A percentile compares a stretch with the other conserved stretches of the same genome.
Evolutionary conservation across 2,329 filamentous ascomycete species (phyloP).

Genomic region (Scleromitrula shiraiana): DNA sequence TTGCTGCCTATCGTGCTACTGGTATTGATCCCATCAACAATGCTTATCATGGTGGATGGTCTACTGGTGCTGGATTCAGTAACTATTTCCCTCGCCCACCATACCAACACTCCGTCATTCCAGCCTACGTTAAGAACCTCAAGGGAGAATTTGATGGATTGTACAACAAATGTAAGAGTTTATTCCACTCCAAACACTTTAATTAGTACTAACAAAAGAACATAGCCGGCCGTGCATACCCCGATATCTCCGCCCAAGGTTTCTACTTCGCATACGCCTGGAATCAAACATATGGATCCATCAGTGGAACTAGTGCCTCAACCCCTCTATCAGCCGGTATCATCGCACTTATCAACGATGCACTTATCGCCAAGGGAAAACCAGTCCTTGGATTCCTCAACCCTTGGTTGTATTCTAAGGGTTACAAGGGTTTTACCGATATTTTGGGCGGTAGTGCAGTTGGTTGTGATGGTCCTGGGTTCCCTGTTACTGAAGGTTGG

Average conservation of each 20-base stretch:
- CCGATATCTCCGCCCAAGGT: slow-evolving; percentile 48
- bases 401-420: slow-evolving; percentile 34
- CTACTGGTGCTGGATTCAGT: slow-evolving; percentile 45
- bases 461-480: slow-evolving; percentile 29
- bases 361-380: slow-evolving; percentile 43
- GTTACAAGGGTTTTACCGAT: slow-evolving; percentile 33
- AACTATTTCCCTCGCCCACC: slow-evolving; percentile 38
- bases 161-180: slow-evolving; percentile 32
- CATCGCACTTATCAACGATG: slow-evolving; percentile 55
- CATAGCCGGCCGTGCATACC: slow-evolving; percentile 37
- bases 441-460: slow-evolving; percentile 30
- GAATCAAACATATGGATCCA: slow-evolving; percentile 30
- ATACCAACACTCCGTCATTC: slow-evolving; percentile 39
- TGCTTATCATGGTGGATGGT: slow-evolving; percentile 25
- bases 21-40: slow-evolving; percentile 29
- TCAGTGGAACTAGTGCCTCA: slow-evolving; percentile 46
- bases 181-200: background rate
- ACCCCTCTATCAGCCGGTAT: slow-evolving; percentile 48
- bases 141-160: slow-evolving; percentile 35
- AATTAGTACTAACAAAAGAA: slow-evolving; percentile 1
- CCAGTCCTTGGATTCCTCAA: slow-evolving; percentile 36
- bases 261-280: slow-evolving; percentile 43
- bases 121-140: slow-evolving; percentile 35
- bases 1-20: slow-evolving; percentile 25
- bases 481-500: slow-evolving; percentile 29